Base-by-base conservation (phyloP, 495 filamentous ascomycete genomes). In the Trichoderma asperelloides region DNA sequence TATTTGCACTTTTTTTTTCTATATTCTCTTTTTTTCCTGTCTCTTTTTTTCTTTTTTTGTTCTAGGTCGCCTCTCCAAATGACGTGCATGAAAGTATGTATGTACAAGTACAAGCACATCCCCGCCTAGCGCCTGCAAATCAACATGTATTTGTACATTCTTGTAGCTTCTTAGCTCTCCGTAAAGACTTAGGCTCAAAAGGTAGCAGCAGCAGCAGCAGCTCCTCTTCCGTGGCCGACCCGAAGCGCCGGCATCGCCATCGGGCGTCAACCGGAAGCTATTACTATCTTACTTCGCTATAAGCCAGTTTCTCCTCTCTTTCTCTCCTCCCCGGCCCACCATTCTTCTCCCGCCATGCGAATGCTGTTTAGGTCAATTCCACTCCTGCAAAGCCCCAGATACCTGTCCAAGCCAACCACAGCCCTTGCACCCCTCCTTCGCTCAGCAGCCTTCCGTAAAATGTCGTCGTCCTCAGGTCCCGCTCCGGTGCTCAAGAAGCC, bases 401-500 rank as follows among this genome's bases (percentile, higher is more conserved):
- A 60, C 55, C 23, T 60, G 3, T 30, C 28, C 55, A 60, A 60
- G 11, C 55, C 55, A 23, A 18, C 39, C 6, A 5, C 63, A 40
- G 21, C 40, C 33, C 8, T 64, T 9, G n/a, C 63, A 15, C 40
- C 40, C 37, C 37, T 64, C 63, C 63, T 40, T 28, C 63, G 40
- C 33, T 67, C 64, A 23, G 9, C 41, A 9, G 12, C 15, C 60
- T 64, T 72, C 69, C 78, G 75, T 73, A 77, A 71, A 18, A 82
- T 82, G 79, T 75, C 80, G 79, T 75, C 80, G 21, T 71, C 73
- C 16, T 71, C 72, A 3, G 73, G 74, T 45, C 87, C 89, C 79
- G 75, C 79, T 15, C 78, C 88, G 23, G 73, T 81, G 55, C 82
- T 96, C 69, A 86, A 89, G 74, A 80, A 91, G 70, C 87, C 90